A percentile compares a stretch with the other conserved stretches of the same genome.
Conservation (phyloP, 805 yeast species). For the Myxozyma geophila region DNA sequence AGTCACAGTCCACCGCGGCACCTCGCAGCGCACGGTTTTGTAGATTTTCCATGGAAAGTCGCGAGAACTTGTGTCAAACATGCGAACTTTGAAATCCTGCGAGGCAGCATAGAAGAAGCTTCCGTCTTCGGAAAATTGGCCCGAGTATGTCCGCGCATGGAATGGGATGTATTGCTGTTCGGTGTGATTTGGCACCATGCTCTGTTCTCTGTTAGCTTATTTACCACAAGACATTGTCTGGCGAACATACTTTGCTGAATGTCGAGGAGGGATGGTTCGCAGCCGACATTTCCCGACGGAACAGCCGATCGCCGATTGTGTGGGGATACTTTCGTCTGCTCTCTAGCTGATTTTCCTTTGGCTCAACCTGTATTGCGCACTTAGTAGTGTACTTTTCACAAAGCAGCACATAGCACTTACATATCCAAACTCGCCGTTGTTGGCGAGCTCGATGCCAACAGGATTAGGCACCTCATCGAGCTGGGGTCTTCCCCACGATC, state of each 20-base stretch:
- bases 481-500: constrained; percentile 4
- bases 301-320: constrained; percentile 27
- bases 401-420: constrained; percentile 5
- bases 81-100: constrained; percentile 39
- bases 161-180: constrained; percentile 14
- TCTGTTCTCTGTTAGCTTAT: constrained; percentile 14
- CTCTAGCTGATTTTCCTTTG: constrained; percentile 17
- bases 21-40: constrained; percentile 27
- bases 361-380: constrained; percentile 18
- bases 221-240: neutral
- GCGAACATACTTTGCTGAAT: constrained; percentile 17
- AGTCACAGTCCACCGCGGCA: constrained; percentile 42
- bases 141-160: constrained; percentile 40
- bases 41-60: constrained; percentile 35
- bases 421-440: constrained; percentile 34
- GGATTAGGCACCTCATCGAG: constrained; percentile 33
- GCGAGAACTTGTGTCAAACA: constrained; percentile 35
- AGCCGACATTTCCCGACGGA: constrained; percentile 28
- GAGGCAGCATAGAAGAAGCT: constrained; percentile 38
- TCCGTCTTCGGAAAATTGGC: constrained; percentile 43
- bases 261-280: constrained; percentile 24
- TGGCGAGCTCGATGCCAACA: constrained; percentile 29
- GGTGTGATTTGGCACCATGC: constrained; percentile 27
- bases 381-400: neutral
- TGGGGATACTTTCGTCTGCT: constrained; percentile 29